A percentile compares a stretch with the other conserved stretches of the same genome.
Conservation (phyloP, 164 flowering plant genomes). For the Brasenia schreberi region DNA sequence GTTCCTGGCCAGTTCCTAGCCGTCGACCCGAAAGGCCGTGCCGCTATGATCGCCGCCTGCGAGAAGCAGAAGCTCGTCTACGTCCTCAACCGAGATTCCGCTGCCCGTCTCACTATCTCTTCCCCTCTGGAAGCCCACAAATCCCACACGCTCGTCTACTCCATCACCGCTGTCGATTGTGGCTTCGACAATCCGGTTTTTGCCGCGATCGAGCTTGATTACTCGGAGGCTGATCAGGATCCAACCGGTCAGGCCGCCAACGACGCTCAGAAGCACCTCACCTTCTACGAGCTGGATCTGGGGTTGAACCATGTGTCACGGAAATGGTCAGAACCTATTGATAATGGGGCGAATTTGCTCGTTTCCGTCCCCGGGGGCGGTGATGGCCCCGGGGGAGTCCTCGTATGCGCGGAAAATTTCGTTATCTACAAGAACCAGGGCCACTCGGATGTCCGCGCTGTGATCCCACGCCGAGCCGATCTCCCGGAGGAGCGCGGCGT, state of each 20-base stretch:
- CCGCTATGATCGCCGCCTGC: conserved; percentile 91
- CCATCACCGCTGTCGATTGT: conserved; percentile 84
- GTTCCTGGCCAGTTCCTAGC: conserved; percentile 92
- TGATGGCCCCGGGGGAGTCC: conserved; percentile 96
- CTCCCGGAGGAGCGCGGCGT: conserved; percentile 96
- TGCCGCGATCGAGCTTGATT: conserved; percentile 96
- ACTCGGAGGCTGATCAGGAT: conserved; percentile 93
- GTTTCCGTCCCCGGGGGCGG: conserved; percentile 97
- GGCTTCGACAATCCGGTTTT: conserved; percentile 95
- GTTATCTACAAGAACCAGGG: conserved; percentile 98
- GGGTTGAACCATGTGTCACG: conserved; percentile 95
- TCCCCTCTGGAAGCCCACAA: conserved; percentile 94
- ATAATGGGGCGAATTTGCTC: conserved; percentile 93
- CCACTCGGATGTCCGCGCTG: conserved; percentile 86
- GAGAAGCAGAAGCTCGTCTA: conserved; percentile 98
- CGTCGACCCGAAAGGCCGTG: conserved; percentile 90
- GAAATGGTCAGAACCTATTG: conserved; percentile 94
- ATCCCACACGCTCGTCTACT: conserved; percentile 70
- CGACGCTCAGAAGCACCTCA: conserved; percentile 92
- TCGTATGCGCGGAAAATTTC: conserved; percentile 96
- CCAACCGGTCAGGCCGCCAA: conserved; percentile 68
- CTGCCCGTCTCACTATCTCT: conserved; percentile 86
- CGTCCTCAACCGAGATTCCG: conserved; percentile 86
- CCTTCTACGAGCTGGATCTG: conserved; percentile 90
- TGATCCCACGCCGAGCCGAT: conserved; percentile 83